phyloP scores from a whole-genome alignment of 148 eudicot genomes.

The Chenopodium formosanum region DNA sequence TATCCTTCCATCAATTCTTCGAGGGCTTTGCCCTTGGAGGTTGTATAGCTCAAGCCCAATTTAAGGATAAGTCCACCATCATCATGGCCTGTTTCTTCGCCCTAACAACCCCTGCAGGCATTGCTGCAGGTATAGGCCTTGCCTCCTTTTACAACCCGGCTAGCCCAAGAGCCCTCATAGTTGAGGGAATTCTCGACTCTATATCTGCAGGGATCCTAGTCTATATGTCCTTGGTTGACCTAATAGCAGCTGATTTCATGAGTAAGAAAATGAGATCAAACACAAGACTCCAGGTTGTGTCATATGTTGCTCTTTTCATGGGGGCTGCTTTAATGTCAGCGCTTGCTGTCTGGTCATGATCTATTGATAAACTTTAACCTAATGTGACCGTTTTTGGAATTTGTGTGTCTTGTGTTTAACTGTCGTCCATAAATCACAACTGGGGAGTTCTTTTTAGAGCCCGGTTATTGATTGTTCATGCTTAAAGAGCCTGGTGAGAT shows the following conservation, averaged over 20 bases:
- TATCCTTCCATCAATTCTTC: conserved; percentile 53
- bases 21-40: conserved; percentile 58
- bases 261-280: conserved; percentile 94
- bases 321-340: conserved; percentile 84
- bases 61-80: conserved; percentile 49
- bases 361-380: too few species aligned
- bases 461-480: neutral
- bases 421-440: neutral
- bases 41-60: conserved; percentile 80
- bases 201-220: conserved; percentile 89
- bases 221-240: conserved; percentile 91
- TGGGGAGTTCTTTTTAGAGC: neutral
- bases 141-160: conserved; percentile 66
- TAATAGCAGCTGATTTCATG: conserved; percentile 98
- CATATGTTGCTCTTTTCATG: conserved; percentile 70
- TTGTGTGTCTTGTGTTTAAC: neutral
- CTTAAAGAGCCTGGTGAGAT: neutral
- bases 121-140: conserved; percentile 62
- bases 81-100: conserved; percentile 91
- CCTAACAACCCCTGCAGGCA: conserved; percentile 77
- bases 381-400: neutral
- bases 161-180: conserved; percentile 65
- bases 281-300: conserved; percentile 65
- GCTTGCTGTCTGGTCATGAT: conserved; percentile 83
- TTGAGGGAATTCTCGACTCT: conserved; percentile 84